phyloP scores from a whole-genome alignment of 345 rosid genomes.

The Moringa oleifera region DNA sequence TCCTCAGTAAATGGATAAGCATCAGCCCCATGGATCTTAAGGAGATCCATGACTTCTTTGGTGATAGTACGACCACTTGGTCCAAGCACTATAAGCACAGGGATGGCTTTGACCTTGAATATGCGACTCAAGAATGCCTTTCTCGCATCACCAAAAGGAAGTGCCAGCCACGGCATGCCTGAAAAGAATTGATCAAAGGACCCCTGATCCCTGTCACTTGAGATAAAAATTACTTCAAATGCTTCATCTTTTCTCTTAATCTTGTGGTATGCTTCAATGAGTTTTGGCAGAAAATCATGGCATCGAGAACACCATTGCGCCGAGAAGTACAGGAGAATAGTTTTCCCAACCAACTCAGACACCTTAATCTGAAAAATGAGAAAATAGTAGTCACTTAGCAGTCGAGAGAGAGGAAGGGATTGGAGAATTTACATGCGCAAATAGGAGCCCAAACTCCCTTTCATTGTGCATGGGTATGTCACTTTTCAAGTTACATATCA shows the following conservation, averaged over 20 bases:
- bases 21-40: conserved; percentile 39
- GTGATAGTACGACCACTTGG: conserved; percentile 45
- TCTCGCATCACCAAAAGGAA: conserved; percentile 62
- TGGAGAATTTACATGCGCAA: too few species aligned
- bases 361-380: conserved; percentile 38
- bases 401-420: too few species aligned
- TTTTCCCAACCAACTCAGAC: conserved; percentile 57
- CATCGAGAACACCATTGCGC: conserved; percentile 69
- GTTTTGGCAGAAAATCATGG: conserved; percentile 56
- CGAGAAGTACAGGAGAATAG: conserved; percentile 64
- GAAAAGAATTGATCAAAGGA: conserved; percentile 46
- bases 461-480: too few species aligned
- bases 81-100: conserved; percentile 47
- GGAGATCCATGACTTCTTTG: conserved; percentile 38
- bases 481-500: background rate
- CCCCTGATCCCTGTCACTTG: conserved; percentile 49
- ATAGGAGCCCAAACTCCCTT: too few species aligned
- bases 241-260: conserved; percentile 46
- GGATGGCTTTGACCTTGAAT: conserved; percentile 55
- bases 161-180: conserved; percentile 72
- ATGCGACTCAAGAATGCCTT: conserved; percentile 31
- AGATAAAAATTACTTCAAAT: conserved; percentile 57
- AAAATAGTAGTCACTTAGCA: background rate
- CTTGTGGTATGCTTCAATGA: conserved; percentile 48
- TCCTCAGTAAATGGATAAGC: conserved; percentile 68